Evolutionary conservation across 2,329 filamentous ascomycete species (phyloP), one percentile per base, ranked within the genome.

Genomic region (Fusarium penzigii): DNA sequence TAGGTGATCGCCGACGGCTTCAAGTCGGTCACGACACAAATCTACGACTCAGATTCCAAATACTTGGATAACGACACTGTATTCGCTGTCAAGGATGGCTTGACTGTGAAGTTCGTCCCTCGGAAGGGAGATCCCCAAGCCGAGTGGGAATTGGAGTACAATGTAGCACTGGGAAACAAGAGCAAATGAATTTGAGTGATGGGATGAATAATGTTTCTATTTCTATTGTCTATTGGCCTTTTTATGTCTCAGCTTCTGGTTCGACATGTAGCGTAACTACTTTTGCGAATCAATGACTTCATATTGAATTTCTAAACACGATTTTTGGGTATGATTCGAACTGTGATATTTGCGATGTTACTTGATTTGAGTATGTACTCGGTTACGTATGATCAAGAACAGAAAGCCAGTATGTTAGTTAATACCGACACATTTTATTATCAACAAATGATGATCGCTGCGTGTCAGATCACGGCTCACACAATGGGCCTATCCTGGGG

Each of bases 21-120:
- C 74, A 87, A 84, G 63, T 77, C 86, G 0, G 79, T 95, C 44
- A 88, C 86, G 0, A 81, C 79, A 1, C 89, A 94, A 69, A 85
- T 94, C 49, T 93, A 91, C 12, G 60, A 62, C 42, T 51, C 55
- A 1, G 60, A 62, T 14, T 62, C 59, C 2, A 42, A 48, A 1
- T 62, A 62, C 6, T 59, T 62, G 7, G 57, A 55, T 11, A 58
- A 62, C 29, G 60, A 62, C 10, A 57, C 57, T 25, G 60, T 62
- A 1, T 62, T 62, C 2, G 60, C 60, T 9, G 60, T 62, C 16
- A 62, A 62, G 49, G 59, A 62, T 14, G 58, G 49, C 10, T 45
- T 62, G n/a, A 62, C 60, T 6, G 60, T 62, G 5, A 53, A 42
- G 2, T 62, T 62, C 9, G 39, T 49, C n/a, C 57, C 60, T n/a